Evolutionary conservation across 208 protist genomes (phyloP), one percentile per base, ranked within the genome.

Genomic region (Trypanosoma melophagium): DNA sequence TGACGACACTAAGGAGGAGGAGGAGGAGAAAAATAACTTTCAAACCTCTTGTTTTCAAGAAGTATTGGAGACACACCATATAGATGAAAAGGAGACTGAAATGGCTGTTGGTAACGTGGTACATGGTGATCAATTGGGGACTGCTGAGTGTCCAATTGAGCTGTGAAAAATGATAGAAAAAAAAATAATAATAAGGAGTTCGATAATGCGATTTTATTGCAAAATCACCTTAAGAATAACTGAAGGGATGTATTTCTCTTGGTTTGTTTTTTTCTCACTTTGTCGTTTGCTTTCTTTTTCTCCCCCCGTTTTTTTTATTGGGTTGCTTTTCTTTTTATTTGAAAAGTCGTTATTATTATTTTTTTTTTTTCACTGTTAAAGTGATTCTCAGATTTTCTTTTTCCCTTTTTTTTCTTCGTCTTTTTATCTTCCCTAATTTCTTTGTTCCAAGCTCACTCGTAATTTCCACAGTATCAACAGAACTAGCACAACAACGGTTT

Each of bases 81-180:
- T 35, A 61, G 31, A 60, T 17, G 7, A 14, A 58, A 50, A 40
- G 67, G n/a, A 16, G 21, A 41, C 2, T 38, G 54, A 57, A 14
- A 22, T 40, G n/a, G 24, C 31, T 31, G 9, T 45, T 14, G 31
- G 16, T 1, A 17, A 35, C 12, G 25, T 21, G 3, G 41, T 24
- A 10, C 28, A 28, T 28, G 54, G 69, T 17, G 47, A 19, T 17
- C 50, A 53, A 68, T 52, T 68, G 16, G 73, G 86, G 12, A 87
- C 80, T 7, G 78, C 81, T 24, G 83, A 89, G 31, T 74, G 80
- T 58, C 86, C 86, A 1, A 92, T 92, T 70, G 86, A 89, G 57
- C 76, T 92, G 13, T 90, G 54, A 81, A 9, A 19, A 64, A 62
- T 42, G 44, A 44, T 5, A 44, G 40, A n/a, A 61, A 47, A 5